Percentiles rank a stretch among this genome's conserved stretches.
phyloP scores from a whole-genome alignment of 495 filamentous ascomycete genomes.

The Neurospora tetraspora region DNA sequence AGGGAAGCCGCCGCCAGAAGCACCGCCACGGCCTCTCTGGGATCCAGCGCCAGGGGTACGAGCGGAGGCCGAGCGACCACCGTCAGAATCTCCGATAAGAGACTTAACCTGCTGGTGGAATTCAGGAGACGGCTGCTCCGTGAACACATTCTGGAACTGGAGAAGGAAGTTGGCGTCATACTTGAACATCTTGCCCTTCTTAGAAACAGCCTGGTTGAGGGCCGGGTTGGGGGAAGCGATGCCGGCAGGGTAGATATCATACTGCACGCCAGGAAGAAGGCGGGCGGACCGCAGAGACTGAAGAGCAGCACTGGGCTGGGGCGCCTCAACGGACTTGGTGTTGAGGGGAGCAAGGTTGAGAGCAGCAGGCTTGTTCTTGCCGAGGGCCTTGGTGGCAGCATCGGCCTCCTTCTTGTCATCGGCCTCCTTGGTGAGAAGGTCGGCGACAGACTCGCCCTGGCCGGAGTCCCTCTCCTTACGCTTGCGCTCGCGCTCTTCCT shows the following conservation, averaged over 20 bases:
- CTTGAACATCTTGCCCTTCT: conserved; percentile 71
- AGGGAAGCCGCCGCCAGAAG: conserved; percentile 28
- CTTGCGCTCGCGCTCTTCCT: conserved; percentile 44
- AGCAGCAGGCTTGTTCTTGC: conserved; percentile 60
- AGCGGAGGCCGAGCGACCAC: conserved; percentile 59
- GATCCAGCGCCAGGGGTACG: conserved; percentile 52
- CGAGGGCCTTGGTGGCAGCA: conserved; percentile 34
- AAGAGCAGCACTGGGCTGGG: conserved; percentile 84
- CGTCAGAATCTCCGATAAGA: conserved; percentile 64
- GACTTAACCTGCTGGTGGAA: conserved; percentile 82
- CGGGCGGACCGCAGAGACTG: conserved; percentile 83
- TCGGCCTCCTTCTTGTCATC: conserved; percentile 35
- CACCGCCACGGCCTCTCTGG: conserved; percentile 30
- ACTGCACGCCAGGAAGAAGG: conserved; percentile 48
- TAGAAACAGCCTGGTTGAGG: conserved; percentile 63
- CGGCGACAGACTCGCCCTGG: conserved; percentile 21
- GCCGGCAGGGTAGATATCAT: conserved; percentile 69
- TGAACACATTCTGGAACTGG: conserved; percentile 93
- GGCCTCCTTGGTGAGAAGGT: conserved; percentile 29
- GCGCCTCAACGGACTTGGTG: conserved; percentile 70
- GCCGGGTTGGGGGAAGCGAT: conserved; percentile 84
- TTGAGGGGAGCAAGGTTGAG: conserved; percentile 71
- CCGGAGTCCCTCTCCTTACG: conserved; percentile 24
- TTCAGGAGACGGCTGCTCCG: conserved; percentile 85
- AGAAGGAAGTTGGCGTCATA: conserved; percentile 93